Base-by-base conservation (phyloP, 2,329 filamentous ascomycete species). In the Diaporthe vaccinii region DNA sequence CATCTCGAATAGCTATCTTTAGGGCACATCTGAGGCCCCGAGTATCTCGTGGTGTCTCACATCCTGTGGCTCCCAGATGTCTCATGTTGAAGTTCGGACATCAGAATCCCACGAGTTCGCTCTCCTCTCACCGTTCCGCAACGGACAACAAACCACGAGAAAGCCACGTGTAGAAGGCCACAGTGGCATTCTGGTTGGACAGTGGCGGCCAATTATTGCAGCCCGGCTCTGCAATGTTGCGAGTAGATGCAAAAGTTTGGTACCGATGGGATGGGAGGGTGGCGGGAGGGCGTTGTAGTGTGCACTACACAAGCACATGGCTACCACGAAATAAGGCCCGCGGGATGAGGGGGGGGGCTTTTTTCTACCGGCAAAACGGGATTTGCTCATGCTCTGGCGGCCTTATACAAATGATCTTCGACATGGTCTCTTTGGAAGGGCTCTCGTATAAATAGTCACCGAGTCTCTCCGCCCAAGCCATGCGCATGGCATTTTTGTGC, bases 191-290 rank as follows among this genome's bases (percentile, higher is more conserved):
- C 20, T 75, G 75, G 78, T 80, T 75, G 77, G 75, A 79, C 78
- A 77, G 76, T 78, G 79, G 78, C 79, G 76, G 76, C 62, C 76
- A 79, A 78, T 77, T 77, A 80, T 78, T 78, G 71, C 76, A 75
- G 71, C 67, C 74, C 72, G 71, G 53, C 51, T 68, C 57, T 36
- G 12, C 28, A 62, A 69, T 70, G 68, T 73, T 76, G 72, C 68
- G 72, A 75, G 75, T 68, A 59, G 67, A 76, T 72, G 67, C 59
- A 62, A 62, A 59, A 53, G 51, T 44, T 39, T 67, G 72, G 59
- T 68, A 74, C 71, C 73, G 51, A 74, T 65, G 77, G 59, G 46
- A 61, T 74, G 75, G 73, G 17, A 62, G 41, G 53, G 59, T 65
- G 69, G 69, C 68, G 61, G 51, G 36, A 68, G 59, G 70, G 74